Base-by-base conservation (phyloP, 2,329 filamentous ascomycete genomes). In the Alternaria incomplexa region DNA sequence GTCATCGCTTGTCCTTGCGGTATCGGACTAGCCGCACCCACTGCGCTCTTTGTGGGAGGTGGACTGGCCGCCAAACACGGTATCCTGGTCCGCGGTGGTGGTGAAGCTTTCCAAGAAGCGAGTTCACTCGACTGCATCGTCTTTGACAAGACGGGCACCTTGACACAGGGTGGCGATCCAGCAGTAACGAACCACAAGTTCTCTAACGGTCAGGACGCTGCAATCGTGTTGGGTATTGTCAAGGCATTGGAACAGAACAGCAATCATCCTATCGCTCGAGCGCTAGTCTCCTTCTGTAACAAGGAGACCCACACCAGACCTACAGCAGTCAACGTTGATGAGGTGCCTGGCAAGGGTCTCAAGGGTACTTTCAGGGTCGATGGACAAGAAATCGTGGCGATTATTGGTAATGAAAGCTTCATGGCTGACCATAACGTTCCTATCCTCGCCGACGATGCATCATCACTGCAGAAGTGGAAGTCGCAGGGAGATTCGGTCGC, bases 1-100 rank as follows among this genome's bases (percentile, higher is more conserved):
- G 92, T 96, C 32, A 90, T 96, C 26, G 92, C 93, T 3, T 96
- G 93, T 73, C 93, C 93, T 2, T 96, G 93, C 73, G 93, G 93
- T 3, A 85, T 96, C 13, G 93, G 90, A 1, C 87, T 96, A 8
- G 93, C 93, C n/a, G 92, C 92, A 0, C 93, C 93, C 1, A 96
- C 93, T 0, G 93, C 93, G 11, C 75, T 96, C 32, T 95, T 95
- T 67, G 92, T 96, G 10, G 93, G 92, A 3, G 90, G 91, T 36
- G 92, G 92, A 2, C 82, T 96, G 17, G 93, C 93, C 3, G 93
- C 93, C 7, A 90, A 91, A 75, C 82, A 92, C 72, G 93, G 93
- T 2, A 93, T 96, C 58, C 84, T 96, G 1, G 92, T 91, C 69
- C 93, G 93, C 79, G 92, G 93, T 22, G 93, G 93, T 22, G 93